Base-by-base conservation (phyloP, 495 filamentous ascomycete species). In the Lineolata rhizophorae region DNA sequence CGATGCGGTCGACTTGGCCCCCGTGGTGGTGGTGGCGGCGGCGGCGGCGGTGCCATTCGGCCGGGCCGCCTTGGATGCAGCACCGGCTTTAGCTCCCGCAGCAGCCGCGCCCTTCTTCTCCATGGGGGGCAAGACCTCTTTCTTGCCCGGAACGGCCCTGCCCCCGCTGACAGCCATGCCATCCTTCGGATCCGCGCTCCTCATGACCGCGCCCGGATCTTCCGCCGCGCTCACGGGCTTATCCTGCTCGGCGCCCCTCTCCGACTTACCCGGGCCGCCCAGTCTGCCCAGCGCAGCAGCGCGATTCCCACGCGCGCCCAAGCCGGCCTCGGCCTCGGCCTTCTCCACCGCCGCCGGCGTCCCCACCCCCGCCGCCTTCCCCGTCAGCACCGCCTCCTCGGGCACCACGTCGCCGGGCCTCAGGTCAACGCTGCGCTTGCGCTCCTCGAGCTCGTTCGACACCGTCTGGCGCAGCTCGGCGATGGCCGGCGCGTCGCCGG, bases 131-230 rank as follows among this genome's bases (percentile, higher is more conserved):
- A 25, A 27, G 5, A 8, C 5, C 24, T 53, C 40, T 14, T 46
- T 33, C 12, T 46, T 37, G 4, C 43, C 41, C 5, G 48, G 42
- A 13, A 52, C 38, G 11, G 41, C 53, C 19, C 46, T 36, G 18
- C 53, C 50, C 19, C 49, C 52, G 16, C 50, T 51, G 12, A 54
- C 46, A 9, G 43, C 40, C 28, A 12, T 38, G 42, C 46, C 47
- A 18, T 52, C 46, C 30, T 51, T 52, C 10, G 46, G 46, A 25
- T 57, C 48, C 13, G 44, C 44, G 4, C 53, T 47, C 34, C 48
- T 46, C 47, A 54, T 40, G 18, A 35, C 18, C 12, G 32, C 42
- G 8, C 44, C 39, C 22, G 40, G 32, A 22, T 56, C 56, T 39
- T 56, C 48, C 0, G 32, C 56, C n/a, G 38, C 44, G 9, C 50